phyloP scores from a whole-genome alignment of 1,139 yeast species.

The Debaryomycetaceae sp. region DNA sequence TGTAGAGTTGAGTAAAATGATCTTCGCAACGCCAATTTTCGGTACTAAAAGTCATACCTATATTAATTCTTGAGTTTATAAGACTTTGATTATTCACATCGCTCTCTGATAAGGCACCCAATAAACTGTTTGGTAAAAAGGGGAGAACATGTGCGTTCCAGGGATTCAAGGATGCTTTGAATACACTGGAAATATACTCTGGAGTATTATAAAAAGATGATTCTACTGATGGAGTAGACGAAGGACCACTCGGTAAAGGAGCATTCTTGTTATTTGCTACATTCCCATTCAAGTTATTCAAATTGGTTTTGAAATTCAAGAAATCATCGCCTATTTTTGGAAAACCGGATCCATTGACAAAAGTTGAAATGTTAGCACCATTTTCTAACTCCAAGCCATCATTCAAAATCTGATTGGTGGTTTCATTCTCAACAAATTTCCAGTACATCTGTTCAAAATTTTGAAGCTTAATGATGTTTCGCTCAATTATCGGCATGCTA shows the following conservation, averaged over 20 bases:
- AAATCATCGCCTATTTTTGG: conserved; percentile 26
- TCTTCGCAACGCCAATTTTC: conserved; percentile 78
- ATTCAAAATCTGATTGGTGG: conserved; percentile 7
- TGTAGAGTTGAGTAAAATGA: conserved; percentile 64
- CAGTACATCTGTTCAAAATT: conserved; percentile 48
- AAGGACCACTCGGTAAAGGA: conserved; percentile 1
- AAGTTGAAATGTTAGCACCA: conserved; percentile 24
- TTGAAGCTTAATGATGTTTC: conserved; percentile 18
- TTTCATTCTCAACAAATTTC: conserved; percentile 24
- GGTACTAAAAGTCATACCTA: conserved; percentile 67
- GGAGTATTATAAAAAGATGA: conserved; percentile 19
- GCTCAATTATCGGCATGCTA: conserved; percentile 13
- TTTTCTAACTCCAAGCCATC: conserved; percentile 31
- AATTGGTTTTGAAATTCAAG: conserved; percentile 17
- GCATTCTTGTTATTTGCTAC: conserved; percentile 6
- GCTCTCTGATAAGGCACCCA: conserved; percentile 31
- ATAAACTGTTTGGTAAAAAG: conserved; percentile 50
- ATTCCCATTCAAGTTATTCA: conserved; percentile 10
- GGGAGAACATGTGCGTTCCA: conserved; percentile 77
- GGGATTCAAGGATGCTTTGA: conserved; percentile 37
- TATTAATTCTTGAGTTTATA: conserved; percentile 26
- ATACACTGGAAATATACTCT: conserved; percentile 18
- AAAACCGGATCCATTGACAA: conserved; percentile 24
- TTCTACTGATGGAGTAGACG: conserved; percentile 9
- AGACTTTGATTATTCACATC: conserved; percentile 44